Evolutionary conservation across 768 basidiomycete species (phyloP), one percentile per base, ranked within the genome.

Genomic region (Auricularia sp.): DNA sequence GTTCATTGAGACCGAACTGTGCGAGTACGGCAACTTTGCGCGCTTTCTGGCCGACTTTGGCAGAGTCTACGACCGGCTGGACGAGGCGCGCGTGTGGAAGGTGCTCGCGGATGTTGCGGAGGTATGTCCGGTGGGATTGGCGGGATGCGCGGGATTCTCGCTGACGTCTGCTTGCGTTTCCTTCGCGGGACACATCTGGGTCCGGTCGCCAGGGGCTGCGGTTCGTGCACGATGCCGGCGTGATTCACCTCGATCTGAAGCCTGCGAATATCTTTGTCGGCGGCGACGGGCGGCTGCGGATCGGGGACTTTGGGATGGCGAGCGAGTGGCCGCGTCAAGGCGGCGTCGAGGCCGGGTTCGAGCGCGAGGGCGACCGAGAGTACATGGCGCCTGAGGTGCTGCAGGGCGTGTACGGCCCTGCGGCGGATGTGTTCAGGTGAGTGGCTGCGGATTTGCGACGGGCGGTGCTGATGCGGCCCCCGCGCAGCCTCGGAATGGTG

Each of bases 231-330:
- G 82, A 84, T 69, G 83, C 87, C 54, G 88, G 89, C 64, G 86
- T 97, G 65, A 89, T 98, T 62, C 97, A 99, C 77, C 83, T 99
- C 64, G 97, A 99, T 77, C 77, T 99, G 68, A 99, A 99, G 78
- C 97, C 97, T 13, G 93, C 93, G 54, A 99, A 99, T 74, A 88
- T 99, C 62, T 94, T 99, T 73, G 81, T 99, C 70, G 94, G 92
- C 10, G 80, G 80, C 7, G 83, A 87, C 54, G 97, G 97, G 1
- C 83, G 89, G 56, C 89, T 99, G 78, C 94, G 93, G 78, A 94
- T 99, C 73, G 96, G 96, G 7, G 97, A 99, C 75, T 98, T 98
- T 78, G 97, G 97, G 8, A 94, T 99, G 87, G 95, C 96, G n/a
- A 92, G 92, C 5, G 70, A 93, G 63, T 95, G 92, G 90, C 93